Percentiles rank a stretch among this genome's conserved stretches.
Conservation (phyloP, 495 filamentous ascomycete genomes). For the Lepraria neglecta region DNA sequence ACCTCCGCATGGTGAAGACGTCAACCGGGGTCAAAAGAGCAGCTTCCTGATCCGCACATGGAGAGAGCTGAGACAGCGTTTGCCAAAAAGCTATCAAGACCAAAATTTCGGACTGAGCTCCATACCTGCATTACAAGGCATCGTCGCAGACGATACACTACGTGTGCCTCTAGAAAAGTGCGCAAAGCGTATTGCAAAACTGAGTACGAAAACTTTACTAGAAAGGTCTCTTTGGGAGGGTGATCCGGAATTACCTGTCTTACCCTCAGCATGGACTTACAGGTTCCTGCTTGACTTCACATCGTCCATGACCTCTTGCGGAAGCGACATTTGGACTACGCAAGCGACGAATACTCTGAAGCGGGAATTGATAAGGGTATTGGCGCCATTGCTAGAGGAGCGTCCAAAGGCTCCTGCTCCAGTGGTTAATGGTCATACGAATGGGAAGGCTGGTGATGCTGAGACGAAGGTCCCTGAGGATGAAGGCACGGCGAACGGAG, state of each 20-base stretch:
- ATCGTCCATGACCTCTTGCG: conserved; percentile 59
- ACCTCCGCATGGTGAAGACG: conserved; percentile 39
- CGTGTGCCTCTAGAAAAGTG: conserved; percentile 28
- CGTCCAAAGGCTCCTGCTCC: background rate
- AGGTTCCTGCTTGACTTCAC: conserved; percentile 62
- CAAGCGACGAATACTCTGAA: conserved; percentile 61
- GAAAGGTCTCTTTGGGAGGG: conserved; percentile 71
- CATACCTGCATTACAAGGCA: conserved; percentile 32
- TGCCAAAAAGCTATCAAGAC: conserved; percentile 46
- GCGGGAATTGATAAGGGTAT: conserved; percentile 39
- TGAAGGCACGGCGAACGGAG: conserved; percentile 9
- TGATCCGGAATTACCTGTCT: conserved; percentile 65
- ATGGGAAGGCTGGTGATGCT: conserved; percentile 13
- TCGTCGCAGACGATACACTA: conserved; percentile 26
- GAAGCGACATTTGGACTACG: conserved; percentile 78
- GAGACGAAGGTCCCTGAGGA: conserved; percentile 6
- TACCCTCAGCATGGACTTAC: conserved; percentile 73
- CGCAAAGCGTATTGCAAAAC: conserved; percentile 27
- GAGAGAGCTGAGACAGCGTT: conserved; percentile 62
- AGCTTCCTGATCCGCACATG: conserved; percentile 69
- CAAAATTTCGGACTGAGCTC: conserved; percentile 35
- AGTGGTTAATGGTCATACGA: conserved; percentile 16
- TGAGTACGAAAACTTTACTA: conserved; percentile 31
- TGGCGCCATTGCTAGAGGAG: conserved; percentile 29
- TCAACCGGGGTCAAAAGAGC: conserved; percentile 48